Percentiles rank a stretch among this genome's conserved stretches.
Evolutionary conservation across 2,329 filamentous ascomycete species (phyloP).

Genomic region (Cercospora sp.): DNA sequence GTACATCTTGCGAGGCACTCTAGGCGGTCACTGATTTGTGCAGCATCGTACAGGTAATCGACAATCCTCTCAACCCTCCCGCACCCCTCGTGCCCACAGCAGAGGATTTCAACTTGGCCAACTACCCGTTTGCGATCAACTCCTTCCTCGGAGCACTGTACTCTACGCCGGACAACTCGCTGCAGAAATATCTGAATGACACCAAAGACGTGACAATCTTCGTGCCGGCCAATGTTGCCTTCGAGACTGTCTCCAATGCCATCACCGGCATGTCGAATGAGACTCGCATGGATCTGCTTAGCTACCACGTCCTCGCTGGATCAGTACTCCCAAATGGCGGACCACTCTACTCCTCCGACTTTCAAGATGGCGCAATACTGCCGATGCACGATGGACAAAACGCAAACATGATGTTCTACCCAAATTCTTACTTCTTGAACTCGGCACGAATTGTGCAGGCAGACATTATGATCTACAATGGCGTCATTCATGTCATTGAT

Average conservation of each 20-base stretch:
- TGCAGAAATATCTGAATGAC: conserved; percentile 27
- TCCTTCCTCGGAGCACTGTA: conserved; percentile 52
- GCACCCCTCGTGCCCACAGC: conserved; percentile 47
- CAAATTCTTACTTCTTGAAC: conserved; percentile 52
- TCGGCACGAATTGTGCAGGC: conserved; percentile 53
- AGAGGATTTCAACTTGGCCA: conserved; percentile 22
- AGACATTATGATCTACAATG: conserved; percentile 56
- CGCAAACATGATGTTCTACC: conserved; percentile 48
- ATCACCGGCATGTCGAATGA: conserved; percentile 35
- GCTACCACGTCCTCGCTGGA: conserved; percentile 41
- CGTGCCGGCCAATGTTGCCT: conserved; percentile 37
- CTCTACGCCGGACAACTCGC: conserved; percentile 42
- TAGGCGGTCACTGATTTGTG: neutral
- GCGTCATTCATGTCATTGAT: conserved; percentile 58
- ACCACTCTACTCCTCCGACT: conserved; percentile 37
- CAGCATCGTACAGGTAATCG: conserved; percentile 57
- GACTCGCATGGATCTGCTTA: conserved; percentile 37
- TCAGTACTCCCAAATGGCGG: conserved; percentile 9
- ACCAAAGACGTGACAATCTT: conserved; percentile 38
- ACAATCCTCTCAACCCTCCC: conserved; percentile 55
- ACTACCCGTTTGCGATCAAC: conserved; percentile 47
- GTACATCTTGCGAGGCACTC: conserved; percentile 43
- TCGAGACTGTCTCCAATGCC: conserved; percentile 40
- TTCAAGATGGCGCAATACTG: conserved; percentile 34
- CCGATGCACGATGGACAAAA: conserved; percentile 38